Conservation (phyloP, 2,329 filamentous ascomycete genomes). For the Trichoderma hamatum region DNA sequence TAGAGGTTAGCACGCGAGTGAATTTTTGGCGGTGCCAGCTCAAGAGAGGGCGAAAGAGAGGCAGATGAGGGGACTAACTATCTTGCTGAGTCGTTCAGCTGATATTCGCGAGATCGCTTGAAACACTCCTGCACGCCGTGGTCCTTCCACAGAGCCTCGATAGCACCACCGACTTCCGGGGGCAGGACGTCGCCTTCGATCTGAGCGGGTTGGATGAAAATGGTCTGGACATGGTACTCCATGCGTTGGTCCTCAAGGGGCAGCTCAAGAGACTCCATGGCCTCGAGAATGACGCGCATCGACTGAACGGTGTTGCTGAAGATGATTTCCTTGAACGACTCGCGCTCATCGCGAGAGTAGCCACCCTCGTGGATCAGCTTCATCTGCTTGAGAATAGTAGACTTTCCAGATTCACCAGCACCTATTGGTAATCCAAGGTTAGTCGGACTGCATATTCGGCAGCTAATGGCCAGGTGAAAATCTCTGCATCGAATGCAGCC, state of each 20-base stretch:
- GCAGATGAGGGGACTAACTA: conserved; percentile 65
- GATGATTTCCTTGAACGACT: conserved; percentile 72
- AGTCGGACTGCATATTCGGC: background rate
- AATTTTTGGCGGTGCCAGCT: background rate
- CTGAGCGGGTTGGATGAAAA: conserved; percentile 97
- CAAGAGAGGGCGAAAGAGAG: background rate
- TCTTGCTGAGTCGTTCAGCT: conserved; percentile 93
- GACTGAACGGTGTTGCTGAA: conserved; percentile 72
- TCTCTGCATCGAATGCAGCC: background rate
- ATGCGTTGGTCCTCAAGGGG: conserved; percentile 89
- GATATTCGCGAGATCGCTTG: conserved; percentile 93
- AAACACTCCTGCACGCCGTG: conserved; percentile 92
- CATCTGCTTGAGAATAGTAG: conserved; percentile 98
- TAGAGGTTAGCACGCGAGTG: conserved; percentile 13
- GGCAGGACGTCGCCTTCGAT: conserved; percentile 94
- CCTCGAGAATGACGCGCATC: conserved; percentile 70
- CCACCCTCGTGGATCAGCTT: conserved; percentile 99
- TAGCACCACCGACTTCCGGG: conserved; percentile 91
- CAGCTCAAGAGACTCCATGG: conserved; percentile 71
- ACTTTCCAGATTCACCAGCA: conserved; percentile 94
- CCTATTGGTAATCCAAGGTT: conserved; percentile 54
- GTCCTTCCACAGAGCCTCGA: conserved; percentile 91
- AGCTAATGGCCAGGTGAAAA: background rate
- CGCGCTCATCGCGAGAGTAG: conserved; percentile 86
- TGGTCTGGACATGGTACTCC: conserved; percentile 97